Evolutionary conservation across 306 rosid genomes (phyloP), one percentile per base, ranked within the genome.

Genomic region (Boehmeria nivea): DNA sequence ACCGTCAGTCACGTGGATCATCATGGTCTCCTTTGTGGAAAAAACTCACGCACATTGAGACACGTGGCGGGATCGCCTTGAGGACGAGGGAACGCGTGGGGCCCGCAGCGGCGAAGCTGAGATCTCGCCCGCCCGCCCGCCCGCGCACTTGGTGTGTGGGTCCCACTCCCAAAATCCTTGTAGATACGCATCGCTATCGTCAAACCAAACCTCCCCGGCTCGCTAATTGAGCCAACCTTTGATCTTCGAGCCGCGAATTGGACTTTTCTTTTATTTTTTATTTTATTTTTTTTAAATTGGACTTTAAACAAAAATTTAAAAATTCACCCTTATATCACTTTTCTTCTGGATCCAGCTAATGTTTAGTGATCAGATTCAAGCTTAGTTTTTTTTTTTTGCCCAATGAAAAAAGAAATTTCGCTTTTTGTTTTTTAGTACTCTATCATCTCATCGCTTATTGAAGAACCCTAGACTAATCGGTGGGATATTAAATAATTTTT

Each of bases 181-280:
- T 24, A 7, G 50, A 57, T 57, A 57, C 36, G 62, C 62, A 39
- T 57, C 62, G 13, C 38, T 11, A 33, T 33, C 47, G 14, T 57
- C 37, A 6, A 22, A 7, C n/a, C n/a, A n/a, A n/a, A n/a, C n/a
- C 3, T 22, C 15, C 57, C 4, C 7, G 12, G 12, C n/a, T 14
- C 12, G 14, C 15, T n/a, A 27, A 1, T 20, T 21, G 26, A 33
- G 58, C 58, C 43, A 8, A 24, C 6, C 19, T 15, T 33, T 33
- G 38, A 11, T 33, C 38, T 33, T 33, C 11, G 5, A 33, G 38
- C 7, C 38, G 44, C n/a, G 4, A 47, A 18, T 8, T 43, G 47
- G n/a, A n/a, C n/a, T n/a, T n/a, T 13, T 15, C 5, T 43, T 43
- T 43, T 43, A 43, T 43, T 43, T 17, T 43, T 43, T 43, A 11